Base-by-base conservation (phyloP, 441 rosid genomes). In the Adansonia gregorii region DNA sequence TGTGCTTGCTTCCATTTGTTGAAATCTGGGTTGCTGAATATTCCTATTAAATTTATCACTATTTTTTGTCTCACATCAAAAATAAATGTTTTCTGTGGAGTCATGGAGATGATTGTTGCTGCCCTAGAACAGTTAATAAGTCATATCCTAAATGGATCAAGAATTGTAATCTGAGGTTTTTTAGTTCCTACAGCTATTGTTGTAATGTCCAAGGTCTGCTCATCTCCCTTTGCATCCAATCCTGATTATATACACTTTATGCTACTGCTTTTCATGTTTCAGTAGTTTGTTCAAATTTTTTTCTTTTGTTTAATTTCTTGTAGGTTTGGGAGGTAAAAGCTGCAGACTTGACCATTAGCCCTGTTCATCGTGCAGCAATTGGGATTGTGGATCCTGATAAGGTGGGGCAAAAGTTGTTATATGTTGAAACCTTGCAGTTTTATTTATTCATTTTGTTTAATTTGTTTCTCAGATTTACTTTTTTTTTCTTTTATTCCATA, bases 251-350 rank as follows among this genome's bases (percentile, higher is more conserved):
- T 67, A 8, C 5, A 7, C 39, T 10, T 67, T 68, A 14, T 14
- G 45, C 22, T 24, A 8, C 24, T 20, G 12, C 20, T 24, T 24
- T 41, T 52, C 9, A 1, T n/a, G 6, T 66, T 71, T 14, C 73
- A 24, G 41, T 9, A 51, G 22, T 65, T 64, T 15, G 2, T 68
- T 43, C 41, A 12, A 0, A 19, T 39, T 39, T 15, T 14, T 8
- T 22, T 8, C 3, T 3, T 4, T 74, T 68, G 19, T 6, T 48
- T 39, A 39, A 4, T 20, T 67, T 79, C 68, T 78, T 80, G 67
- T 81, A 94, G 98, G 99, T 95, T 22, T 95, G 99, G 98, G 98
- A 95, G 88, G 99, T 95, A 76, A 95, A 94, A 87, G 99, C 97
- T 83, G 97, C 98, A 71, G 99, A 95, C 82, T 83, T 94, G 81